Evolutionary conservation across 1,284 basidiomycete species (phyloP).

Genomic region (Pyrrhoderma lamaoense): DNA sequence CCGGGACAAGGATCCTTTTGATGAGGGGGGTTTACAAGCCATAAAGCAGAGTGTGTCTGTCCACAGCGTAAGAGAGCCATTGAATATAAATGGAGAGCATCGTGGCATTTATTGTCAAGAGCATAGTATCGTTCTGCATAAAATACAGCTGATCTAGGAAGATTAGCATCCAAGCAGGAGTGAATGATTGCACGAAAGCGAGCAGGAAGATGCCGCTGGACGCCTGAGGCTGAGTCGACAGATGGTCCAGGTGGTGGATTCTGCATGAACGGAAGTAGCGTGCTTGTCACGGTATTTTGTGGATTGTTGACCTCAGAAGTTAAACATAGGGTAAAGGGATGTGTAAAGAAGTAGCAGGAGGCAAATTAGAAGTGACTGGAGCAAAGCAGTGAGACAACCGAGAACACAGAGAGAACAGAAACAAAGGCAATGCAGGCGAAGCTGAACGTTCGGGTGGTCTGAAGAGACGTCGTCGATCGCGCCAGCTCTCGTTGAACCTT

Average conservation of each 20-base stretch:
- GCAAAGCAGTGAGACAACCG: background rate
- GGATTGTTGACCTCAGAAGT: no score
- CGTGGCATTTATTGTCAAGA: constrained; percentile 62
- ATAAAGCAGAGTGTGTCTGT: constrained; percentile 72
- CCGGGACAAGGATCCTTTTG: constrained; percentile 57
- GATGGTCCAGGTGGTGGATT: constrained; percentile 25
- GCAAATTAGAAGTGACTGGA: background rate
- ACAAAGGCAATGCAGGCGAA: no score
- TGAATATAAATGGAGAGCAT: constrained; percentile 80
- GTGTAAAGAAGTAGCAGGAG: no score
- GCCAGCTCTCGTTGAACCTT: background rate
- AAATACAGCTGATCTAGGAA: constrained; percentile 69
- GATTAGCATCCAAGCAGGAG: constrained; percentile 71
- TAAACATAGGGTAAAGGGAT: no score
- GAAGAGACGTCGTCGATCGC: constrained; percentile 4
- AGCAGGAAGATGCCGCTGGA: constrained; percentile 48
- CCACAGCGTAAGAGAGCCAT: constrained; percentile 65
- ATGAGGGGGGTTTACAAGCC: constrained; percentile 52
- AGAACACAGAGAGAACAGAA: background rate
- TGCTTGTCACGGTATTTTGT: background rate
- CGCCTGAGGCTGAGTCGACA: constrained; percentile 26
- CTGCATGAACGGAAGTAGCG: background rate
- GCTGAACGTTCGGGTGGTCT: background rate
- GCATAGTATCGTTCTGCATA: constrained; percentile 76
- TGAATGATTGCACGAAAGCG: constrained; percentile 65